Conservation (phyloP, 768 basidiomycete species). For the Leccinum disarticulatum region DNA sequence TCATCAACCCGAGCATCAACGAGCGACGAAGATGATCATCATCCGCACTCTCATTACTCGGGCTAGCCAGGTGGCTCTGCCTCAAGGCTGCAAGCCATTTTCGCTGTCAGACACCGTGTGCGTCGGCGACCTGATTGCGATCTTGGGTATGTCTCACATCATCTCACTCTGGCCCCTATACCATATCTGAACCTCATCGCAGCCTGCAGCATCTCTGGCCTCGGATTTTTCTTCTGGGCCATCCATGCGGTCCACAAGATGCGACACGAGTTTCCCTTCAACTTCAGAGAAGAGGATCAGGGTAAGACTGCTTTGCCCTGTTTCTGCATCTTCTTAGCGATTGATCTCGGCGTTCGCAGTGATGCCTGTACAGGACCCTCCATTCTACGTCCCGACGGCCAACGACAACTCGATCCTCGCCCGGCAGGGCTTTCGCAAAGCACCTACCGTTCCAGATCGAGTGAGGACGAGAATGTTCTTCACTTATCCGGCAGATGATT, state of each 20-base stretch:
- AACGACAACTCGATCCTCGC: constrained; percentile 1
- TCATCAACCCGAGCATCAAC: not conserved
- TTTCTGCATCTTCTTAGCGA: not conserved
- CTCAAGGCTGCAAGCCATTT: constrained; percentile 13
- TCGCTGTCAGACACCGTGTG: constrained; percentile 15
- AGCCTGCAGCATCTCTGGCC: constrained; percentile 18
- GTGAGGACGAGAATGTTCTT: constrained; percentile 11
- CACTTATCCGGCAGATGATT: not conserved
- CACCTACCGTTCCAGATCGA: constrained; percentile 9
- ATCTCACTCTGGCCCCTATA: not conserved
- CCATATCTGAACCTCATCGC: not conserved
- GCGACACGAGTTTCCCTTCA: constrained; percentile 10
- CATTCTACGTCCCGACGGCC: not conserved
- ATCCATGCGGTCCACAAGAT: constrained; percentile 26
- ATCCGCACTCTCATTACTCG: not conserved
- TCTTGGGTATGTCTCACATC: constrained; percentile 18
- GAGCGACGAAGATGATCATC: constrained; percentile 8
- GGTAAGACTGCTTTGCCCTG: not conserved
- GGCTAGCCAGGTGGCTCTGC: not conserved
- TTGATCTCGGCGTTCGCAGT: constrained; percentile 4
- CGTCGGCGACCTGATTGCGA: constrained; percentile 23
- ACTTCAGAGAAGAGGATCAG: not conserved
- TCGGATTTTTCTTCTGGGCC: constrained; percentile 23
- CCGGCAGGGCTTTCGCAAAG: constrained; percentile 1
- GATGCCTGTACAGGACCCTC: constrained; percentile 2